phyloP scores from a whole-genome alignment of 2,329 filamentous ascomycete genomes.

The Cladosporium sp. region DNA sequence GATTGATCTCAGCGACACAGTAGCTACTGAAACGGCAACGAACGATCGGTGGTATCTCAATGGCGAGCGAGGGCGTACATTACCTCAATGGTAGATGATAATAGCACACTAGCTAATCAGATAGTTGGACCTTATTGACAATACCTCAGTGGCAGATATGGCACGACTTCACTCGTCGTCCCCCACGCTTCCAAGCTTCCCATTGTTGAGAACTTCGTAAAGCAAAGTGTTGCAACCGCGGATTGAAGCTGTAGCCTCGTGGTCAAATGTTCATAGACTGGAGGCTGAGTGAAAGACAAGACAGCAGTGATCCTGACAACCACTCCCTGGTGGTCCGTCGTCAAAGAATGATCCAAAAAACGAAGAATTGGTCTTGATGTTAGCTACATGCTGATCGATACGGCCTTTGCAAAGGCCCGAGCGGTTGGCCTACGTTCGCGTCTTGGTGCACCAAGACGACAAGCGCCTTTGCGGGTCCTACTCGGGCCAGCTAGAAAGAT shows the following conservation, averaged over 20 bases:
- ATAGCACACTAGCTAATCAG: neutral
- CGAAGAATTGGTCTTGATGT: neutral
- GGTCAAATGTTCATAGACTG: neutral
- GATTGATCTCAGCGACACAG: no score
- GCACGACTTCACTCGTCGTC: no score
- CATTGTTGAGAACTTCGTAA: no score
- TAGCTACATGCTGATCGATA: neutral
- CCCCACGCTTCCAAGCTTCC: no score
- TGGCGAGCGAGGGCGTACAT: no score
- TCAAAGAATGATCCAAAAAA: neutral
- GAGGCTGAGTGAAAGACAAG: no score
- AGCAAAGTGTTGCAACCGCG: neutral
- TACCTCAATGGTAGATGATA: neutral
- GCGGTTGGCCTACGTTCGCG: neutral
- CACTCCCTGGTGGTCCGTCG: neutral
- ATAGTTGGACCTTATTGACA: neutral
- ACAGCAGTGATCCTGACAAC: neutral
- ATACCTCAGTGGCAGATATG: no score
- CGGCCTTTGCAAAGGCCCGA: neutral
- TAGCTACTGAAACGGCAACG: no score
- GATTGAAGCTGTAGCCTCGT: neutral
- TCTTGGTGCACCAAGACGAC: no score
- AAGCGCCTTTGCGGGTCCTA: no score
- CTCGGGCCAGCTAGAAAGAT: no score
- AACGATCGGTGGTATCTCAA: no score